Percentiles rank a stretch among this genome's conserved stretches.
phyloP scores from a whole-genome alignment of 2,329 filamentous ascomycete species.

The Dactylellina parvicollis region DNA sequence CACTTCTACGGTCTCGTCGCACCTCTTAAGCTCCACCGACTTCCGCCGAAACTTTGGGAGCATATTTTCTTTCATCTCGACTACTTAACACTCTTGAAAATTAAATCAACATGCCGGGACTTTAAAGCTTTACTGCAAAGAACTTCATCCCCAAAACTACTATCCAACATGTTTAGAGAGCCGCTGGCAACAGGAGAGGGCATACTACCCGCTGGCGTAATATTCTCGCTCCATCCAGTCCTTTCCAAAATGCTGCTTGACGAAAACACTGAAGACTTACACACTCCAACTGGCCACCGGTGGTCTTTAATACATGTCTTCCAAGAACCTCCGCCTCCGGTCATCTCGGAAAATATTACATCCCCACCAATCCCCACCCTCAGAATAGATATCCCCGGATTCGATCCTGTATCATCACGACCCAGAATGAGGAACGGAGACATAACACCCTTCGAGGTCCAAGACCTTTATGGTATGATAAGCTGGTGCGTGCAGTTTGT shows the following conservation, averaged over 20 bases:
- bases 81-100: constrained; percentile 2
- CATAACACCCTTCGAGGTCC: too few relatives aligned
- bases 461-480: too few relatives aligned
- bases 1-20: neutral
- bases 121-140: neutral
- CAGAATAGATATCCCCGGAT: neutral
- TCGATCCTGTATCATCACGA: neutral
- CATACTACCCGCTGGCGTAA: neutral
- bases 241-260: neutral
- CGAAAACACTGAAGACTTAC: neutral
- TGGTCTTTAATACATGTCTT: neutral
- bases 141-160: neutral
- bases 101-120: neutral
- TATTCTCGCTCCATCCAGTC: neutral
- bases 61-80: neutral
- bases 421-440: neutral
- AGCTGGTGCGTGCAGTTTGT: too few relatives aligned
- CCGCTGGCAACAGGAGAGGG: neutral
- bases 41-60: constrained; percentile 21
- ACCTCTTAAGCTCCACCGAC: neutral
- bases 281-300: neutral
- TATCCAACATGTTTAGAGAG: neutral
- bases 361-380: neutral
- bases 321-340: neutral
- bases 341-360: constrained; percentile 1